Base-by-base conservation (phyloP, 202 grass and related monocot genomes). In the Brachypodium distachyon region DNA sequence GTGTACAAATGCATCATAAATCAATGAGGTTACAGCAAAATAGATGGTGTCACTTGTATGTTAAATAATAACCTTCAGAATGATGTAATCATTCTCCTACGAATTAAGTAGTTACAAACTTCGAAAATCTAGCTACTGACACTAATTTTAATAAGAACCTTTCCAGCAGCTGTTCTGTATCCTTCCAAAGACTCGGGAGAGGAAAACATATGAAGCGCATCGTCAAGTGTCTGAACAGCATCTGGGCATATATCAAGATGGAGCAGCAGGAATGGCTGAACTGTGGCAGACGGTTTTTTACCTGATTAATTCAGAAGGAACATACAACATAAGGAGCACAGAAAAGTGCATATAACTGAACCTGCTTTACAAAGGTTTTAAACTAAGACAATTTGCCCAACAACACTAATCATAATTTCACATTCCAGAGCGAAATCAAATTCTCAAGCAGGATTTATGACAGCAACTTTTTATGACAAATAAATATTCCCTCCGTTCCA, bases 161-260 rank as follows among this genome's bases (percentile, higher is more conserved):
- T 98, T 69, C 91, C 91, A 73, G 83, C 67, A 87, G 91, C 77
- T 67, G 92, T 83, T 88, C 85, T 90, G 66, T 98, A 98, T 58
- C 91, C 96, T 95, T 98, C 96, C 67, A 98, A 82, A 65, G 84
- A 92, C 84, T 98, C 96, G 2, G 91, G 80, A 62, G 87, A 39
- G 63, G 83, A 90, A 57, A 98, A 98, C 13, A 92, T 50, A 89
- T 42, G 82, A 62, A 98, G 82, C 53, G 96, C 96, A 64, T 95
- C 84, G 16, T 89, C 85, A 41, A 98, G 85, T 10, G 84, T 90
- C 25, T 89, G 85, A 85, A 98, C 82, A 43, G 67, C 46, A 47
- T 95, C 91, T 39, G 91, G 87, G 32, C 90, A 89, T 82, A 98
- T 98, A 71, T 98, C 96, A 68, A 98, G 96, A 85, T 98, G 96